These are phyloP conservation scores for Trichosanthes truncata DNA, from an alignment of 306 rosid species.

Conservation along the genomic window DNA sequence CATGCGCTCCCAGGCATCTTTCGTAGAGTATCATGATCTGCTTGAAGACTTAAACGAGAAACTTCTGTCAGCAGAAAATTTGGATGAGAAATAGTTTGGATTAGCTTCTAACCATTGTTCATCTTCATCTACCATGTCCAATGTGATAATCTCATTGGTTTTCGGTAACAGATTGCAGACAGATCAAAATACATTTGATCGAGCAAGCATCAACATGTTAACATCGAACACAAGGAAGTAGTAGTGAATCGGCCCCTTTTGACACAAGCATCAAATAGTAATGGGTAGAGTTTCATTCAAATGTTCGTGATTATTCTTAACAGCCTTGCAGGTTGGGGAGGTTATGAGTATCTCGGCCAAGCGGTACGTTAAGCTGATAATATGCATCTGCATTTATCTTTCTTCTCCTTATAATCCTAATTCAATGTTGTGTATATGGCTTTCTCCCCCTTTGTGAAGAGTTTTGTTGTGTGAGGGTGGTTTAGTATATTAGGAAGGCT, in stretches of 20 bases:
- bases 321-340: background rate
- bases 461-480: background rate
- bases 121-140: slow-evolving; percentile 10
- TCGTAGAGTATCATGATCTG: slow-evolving; percentile 65
- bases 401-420: background rate
- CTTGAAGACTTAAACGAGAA: slow-evolving; percentile 62
- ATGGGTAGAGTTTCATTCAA: background rate
- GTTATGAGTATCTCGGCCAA: background rate
- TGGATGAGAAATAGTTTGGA: slow-evolving; percentile 24
- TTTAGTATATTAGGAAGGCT: background rate
- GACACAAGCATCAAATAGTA: background rate
- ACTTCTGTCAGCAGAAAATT: slow-evolving; percentile 42
- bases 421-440: slow-evolving; percentile 5
- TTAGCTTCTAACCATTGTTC: slow-evolving; percentile 11
- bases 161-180: background rate
- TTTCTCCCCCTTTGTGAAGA: background rate
- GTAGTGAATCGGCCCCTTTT: background rate
- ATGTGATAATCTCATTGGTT: background rate
- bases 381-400: background rate
- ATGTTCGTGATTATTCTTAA: background rate
- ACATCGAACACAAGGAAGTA: background rate
- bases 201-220: background rate
- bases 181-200: background rate
- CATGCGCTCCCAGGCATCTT: slow-evolving; percentile 48
- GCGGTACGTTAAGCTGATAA: background rate